Conservation (phyloP, 1,284 basidiomycete genomes). For the Ganoderma sp. region DNA sequence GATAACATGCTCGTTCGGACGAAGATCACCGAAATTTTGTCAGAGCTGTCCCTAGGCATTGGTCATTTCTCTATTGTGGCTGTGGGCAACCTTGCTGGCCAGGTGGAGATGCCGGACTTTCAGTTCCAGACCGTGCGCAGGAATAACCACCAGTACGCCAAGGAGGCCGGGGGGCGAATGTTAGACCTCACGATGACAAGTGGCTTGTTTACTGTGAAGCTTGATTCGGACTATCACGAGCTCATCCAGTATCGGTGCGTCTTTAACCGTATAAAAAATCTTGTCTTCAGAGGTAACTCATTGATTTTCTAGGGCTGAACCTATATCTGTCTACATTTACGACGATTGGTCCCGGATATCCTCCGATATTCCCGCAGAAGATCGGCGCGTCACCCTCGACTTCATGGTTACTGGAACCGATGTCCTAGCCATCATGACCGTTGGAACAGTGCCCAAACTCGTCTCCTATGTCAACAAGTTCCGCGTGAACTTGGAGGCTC, state of each 20-base stretch:
- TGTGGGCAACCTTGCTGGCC: constrained; percentile 78
- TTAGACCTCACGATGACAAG: constrained; percentile 79
- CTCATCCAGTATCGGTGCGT: constrained; percentile 80
- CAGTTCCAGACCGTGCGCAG: constrained; percentile 78
- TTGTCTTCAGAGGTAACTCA: neutral
- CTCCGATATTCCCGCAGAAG: constrained; percentile 46
- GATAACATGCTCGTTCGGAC: constrained; percentile 65
- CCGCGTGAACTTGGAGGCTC: constrained; percentile 70
- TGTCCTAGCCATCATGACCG: constrained; percentile 72
- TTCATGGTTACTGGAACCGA: constrained; percentile 79
- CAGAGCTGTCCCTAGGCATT: constrained; percentile 73
- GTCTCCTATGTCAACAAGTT: constrained; percentile 77
- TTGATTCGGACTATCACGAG: constrained; percentile 81
- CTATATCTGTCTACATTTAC: constrained; percentile 73
- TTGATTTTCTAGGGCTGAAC: constrained; percentile 65
- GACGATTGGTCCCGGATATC: constrained; percentile 81
- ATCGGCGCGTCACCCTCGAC: constrained; percentile 71
- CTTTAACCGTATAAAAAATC: neutral
- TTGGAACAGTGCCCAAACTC: constrained; percentile 76
- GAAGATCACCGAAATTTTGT: constrained; percentile 58
- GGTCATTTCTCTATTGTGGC: constrained; percentile 66
- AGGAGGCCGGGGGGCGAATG: constrained; percentile 53
- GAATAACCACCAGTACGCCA: constrained; percentile 46
- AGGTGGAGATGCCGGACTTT: constrained; percentile 70
- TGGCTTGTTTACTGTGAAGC: constrained; percentile 67